Base-by-base conservation (phyloP, 1,284 basidiomycete genomes). In the Gymnopus androsaceus region DNA sequence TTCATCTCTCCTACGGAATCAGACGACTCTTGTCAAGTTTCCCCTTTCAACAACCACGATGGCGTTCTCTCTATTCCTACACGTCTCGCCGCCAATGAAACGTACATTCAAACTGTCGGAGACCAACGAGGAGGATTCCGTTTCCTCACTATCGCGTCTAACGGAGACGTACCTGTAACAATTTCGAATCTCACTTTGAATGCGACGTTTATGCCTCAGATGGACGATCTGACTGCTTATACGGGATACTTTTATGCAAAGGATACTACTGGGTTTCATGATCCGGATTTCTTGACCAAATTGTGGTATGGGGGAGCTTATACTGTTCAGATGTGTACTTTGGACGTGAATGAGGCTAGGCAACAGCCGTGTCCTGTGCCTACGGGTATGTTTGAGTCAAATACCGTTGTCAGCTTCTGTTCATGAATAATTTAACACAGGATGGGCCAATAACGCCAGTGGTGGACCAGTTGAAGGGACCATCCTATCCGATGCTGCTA, bases 291-390 rank as follows among this genome's bases (percentile, higher is more conserved):
- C 59, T 62, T 79, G 59, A 80, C 75, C 21, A 65, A 79, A 67
- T 59, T 80, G 21, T 82, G 80, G 79, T 82, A 81, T 59, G 75
- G 79, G 2, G 80, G 78, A 5, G 78, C 78, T 17, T 81, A 81
- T 58, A 81, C 79, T 2, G 75, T 81, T n/a, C 78, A 81, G 61
- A 79, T 76, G 1, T 78, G 78, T 61, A 75, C 75, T 0, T 75
- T 81, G 2, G 72, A 78, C 27, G 58, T 75, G 4, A 54, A 80
- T 55, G 72, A 77, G 17, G 79, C 77, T 12, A 68, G 79, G 34
- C 68, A 74, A 59, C 67, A 21, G 27, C 54, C 47, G n/a, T 69
- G 71, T 45, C 62, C 64, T 6, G 66, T 69, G 15, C 67, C 69
- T 8, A 25, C n/a, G 19, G 75, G 75, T 76, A 40, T 27, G 9